Percentiles rank a stretch among this genome's conserved stretches.
phyloP scores from a whole-genome alignment of 495 filamentous ascomycete genomes.

The Annulohypoxylon maeteangense region DNA sequence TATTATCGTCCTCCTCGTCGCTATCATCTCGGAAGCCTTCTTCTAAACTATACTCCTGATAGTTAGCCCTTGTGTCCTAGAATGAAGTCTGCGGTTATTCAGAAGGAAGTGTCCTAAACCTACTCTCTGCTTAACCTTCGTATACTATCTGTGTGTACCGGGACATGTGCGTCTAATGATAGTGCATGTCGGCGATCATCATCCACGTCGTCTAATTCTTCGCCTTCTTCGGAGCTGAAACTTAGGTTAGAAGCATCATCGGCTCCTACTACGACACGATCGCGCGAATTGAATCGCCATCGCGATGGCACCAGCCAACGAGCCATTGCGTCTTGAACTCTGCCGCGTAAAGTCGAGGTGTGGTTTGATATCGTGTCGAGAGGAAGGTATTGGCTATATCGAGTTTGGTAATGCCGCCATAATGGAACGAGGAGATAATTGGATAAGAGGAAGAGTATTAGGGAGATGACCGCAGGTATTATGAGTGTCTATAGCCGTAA shows the following conservation, averaged over 20 bases:
- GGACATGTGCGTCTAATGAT: constrained; percentile 66
- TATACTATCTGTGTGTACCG: constrained; percentile 58
- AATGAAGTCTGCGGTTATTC: not conserved
- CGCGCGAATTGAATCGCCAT: constrained; percentile 58
- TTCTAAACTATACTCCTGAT: constrained; percentile 61
- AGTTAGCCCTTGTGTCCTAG: constrained; percentile 36
- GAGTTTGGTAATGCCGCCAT: constrained; percentile 77
- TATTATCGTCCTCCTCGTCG: constrained; percentile 63
- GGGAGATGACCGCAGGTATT: constrained; percentile 80
- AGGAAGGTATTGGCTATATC: constrained; percentile 78
- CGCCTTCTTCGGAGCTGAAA: constrained; percentile 64
- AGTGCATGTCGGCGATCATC: constrained; percentile 75
- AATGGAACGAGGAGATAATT: constrained; percentile 78
- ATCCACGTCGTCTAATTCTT: constrained; percentile 72
- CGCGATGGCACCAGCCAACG: constrained; percentile 65
- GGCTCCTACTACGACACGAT: constrained; percentile 49
- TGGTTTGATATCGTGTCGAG: constrained; percentile 70
- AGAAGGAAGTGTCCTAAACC: constrained; percentile 41
- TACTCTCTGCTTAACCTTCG: constrained; percentile 79
- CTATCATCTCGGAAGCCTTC: constrained; percentile 87
- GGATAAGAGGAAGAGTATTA: constrained; percentile 76
- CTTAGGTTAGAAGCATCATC: constrained; percentile 58
- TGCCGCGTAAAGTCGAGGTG: constrained; percentile 70
- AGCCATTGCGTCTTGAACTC: constrained; percentile 66
- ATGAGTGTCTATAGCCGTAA: constrained; percentile 70